Evolutionary conservation across 2,329 filamentous ascomycete genomes (phyloP).

Genomic region (Ophiostoma triangulosporum): DNA sequence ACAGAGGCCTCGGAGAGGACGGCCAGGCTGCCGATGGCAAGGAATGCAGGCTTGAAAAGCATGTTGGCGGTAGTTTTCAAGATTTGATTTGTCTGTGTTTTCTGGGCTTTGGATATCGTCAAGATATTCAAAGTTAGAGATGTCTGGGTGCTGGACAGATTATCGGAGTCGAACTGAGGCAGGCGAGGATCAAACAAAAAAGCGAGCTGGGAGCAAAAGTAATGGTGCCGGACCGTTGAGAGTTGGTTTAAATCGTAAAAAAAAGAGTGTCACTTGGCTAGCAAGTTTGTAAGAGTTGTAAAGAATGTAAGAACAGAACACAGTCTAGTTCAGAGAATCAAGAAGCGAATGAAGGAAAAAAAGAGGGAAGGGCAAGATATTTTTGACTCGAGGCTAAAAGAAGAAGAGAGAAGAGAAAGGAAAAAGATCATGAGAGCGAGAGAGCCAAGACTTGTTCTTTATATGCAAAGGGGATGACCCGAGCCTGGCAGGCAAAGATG

Average conservation of each 20-base stretch:
- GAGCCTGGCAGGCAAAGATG: background rate
- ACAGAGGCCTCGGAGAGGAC: constrained; percentile 31
- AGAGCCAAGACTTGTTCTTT: constrained; percentile 8
- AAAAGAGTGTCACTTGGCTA: constrained; percentile 8
- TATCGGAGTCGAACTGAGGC: constrained; percentile 11
- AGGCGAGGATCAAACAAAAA: constrained; percentile 10
- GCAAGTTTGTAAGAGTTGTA: constrained; percentile 8
- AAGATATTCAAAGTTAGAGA: background rate
- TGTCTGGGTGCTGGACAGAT: background rate
- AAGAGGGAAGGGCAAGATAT: constrained; percentile 18
- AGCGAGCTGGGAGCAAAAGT: constrained; percentile 13
- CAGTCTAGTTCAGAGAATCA: constrained; percentile 30
- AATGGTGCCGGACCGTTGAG: constrained; percentile 38
- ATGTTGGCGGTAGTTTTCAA: constrained; percentile 25
- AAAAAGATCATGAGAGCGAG: background rate
- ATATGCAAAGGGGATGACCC: constrained; percentile 2
- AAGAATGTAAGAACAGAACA: constrained; percentile 27
- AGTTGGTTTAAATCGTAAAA: background rate
- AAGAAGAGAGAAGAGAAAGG: constrained; percentile 1
- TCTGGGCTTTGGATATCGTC: constrained; percentile 2
- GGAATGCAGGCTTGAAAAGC: constrained; percentile 36
- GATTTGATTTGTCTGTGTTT: background rate
- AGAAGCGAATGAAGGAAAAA: constrained; percentile 21
- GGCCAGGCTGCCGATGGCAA: constrained; percentile 35
- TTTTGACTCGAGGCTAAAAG: constrained; percentile 13